Percentiles rank a stretch among this genome's conserved stretches.
Evolutionary conservation across 1,284 basidiomycete genomes (phyloP).

Genomic region (Sphagnurus paluster): DNA sequence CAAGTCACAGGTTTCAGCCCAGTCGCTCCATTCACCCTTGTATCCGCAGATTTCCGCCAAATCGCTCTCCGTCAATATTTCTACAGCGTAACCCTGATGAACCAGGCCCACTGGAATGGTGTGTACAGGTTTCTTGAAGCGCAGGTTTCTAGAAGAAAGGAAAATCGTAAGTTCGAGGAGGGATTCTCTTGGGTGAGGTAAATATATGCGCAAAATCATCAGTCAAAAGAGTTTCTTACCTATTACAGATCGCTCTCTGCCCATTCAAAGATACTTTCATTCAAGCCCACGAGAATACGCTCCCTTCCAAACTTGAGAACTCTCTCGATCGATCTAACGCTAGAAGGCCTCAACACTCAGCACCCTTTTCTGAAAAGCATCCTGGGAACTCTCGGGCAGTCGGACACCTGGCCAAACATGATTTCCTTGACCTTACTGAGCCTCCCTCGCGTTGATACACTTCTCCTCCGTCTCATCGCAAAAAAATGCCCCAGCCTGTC

Average conservation of each 20-base stretch:
- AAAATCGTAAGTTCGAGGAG: slow-evolving; percentile 6
- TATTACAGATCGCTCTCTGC: slow-evolving; percentile 21
- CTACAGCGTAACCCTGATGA: slow-evolving; percentile 27
- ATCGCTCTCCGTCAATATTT: slow-evolving; percentile 44
- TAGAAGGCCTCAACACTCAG: slow-evolving; percentile 41
- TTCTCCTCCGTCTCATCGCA: slow-evolving; percentile 48
- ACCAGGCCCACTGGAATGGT: slow-evolving; percentile 26
- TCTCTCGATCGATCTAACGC: slow-evolving; percentile 36
- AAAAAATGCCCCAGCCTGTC: slow-evolving; percentile 42
- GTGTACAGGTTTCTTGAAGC: slow-evolving; percentile 27
- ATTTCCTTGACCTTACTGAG: slow-evolving; percentile 47
- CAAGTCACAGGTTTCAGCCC: slow-evolving; percentile 26
- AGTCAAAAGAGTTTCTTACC: slow-evolving; percentile 20
- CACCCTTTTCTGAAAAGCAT: slow-evolving; percentile 29
- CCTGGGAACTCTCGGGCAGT: slow-evolving; percentile 26
- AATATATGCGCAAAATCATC: slow-evolving; percentile 20
- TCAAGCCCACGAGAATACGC: slow-evolving; percentile 21
- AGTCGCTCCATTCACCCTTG: slow-evolving; percentile 39
- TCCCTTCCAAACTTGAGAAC: slow-evolving; percentile 28
- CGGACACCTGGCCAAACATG: slow-evolving; percentile 26
- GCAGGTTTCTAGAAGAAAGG: too few relatives aligned
- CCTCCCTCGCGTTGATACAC: slow-evolving; percentile 53
- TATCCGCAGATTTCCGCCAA: slow-evolving; percentile 42
- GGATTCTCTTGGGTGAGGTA: slow-evolving; percentile 39
- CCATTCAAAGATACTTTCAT: slow-evolving; percentile 20